phyloP scores from a whole-genome alignment of 2,329 filamentous ascomycete species.

The Fusarium devonianum region DNA sequence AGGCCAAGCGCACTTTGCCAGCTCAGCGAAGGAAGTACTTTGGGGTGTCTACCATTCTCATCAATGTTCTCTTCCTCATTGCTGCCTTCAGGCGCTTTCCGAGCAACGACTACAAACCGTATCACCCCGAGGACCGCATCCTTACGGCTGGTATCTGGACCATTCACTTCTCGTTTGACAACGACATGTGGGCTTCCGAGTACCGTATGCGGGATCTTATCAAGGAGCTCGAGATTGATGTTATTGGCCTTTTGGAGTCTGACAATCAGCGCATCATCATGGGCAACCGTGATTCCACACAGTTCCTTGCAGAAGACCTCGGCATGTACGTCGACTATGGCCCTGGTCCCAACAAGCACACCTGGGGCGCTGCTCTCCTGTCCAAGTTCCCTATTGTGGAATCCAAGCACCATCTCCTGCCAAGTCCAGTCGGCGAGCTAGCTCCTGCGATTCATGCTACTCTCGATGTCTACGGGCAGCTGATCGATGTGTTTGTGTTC shows the following conservation, averaged over 20 bases:
- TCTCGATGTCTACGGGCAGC: constrained; percentile 86
- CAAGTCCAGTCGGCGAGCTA: constrained; percentile 91
- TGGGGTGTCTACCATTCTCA: constrained; percentile 66
- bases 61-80: constrained; percentile 82
- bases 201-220: constrained; percentile 90
- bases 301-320: constrained; percentile 92
- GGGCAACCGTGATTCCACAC: constrained; percentile 96
- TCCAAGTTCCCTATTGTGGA: constrained; percentile 98
- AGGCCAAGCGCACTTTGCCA: constrained; percentile 40
- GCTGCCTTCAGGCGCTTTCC: constrained; percentile 92
- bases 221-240: constrained; percentile 94
- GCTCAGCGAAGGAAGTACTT: constrained; percentile 61
- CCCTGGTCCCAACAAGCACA: constrained; percentile 98
- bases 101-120: constrained; percentile 87
- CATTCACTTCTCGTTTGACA: constrained; percentile 96
- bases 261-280: constrained; percentile 98
- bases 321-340: constrained; percentile 99
- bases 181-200: constrained; percentile 98
- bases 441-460: constrained; percentile 98
- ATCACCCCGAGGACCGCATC: constrained; percentile 86
- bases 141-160: constrained; percentile 98
- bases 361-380: constrained; percentile 90
- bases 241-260: constrained; percentile 91
- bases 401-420: constrained; percentile 93
- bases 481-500: constrained; percentile 96